Evolutionary conservation across 2,329 filamentous ascomycete species (phyloP).

Genomic region (Apiospora koreana): DNA sequence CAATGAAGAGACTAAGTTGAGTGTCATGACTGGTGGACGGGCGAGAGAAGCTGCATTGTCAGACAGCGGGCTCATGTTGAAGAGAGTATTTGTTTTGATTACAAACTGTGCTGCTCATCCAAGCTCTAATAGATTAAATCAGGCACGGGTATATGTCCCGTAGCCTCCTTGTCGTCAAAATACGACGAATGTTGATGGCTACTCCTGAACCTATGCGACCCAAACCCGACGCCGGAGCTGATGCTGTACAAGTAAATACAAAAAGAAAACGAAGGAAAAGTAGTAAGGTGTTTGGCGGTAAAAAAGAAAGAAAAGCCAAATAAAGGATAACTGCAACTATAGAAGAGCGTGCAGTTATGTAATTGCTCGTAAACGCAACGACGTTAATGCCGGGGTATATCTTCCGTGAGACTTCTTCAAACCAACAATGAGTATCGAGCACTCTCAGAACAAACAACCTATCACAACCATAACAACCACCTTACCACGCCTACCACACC

Average conservation of each 20-base stretch:
- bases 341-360: not conserved
- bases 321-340: not conserved
- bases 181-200: not conserved
- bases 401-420: not conserved
- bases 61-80: not conserved
- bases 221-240: conserved; percentile 5
- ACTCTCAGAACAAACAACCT: not conserved
- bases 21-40: not conserved
- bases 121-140: conserved; percentile 4
- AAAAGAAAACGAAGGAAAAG: not conserved
- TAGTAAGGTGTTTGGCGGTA: not conserved
- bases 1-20: no score
- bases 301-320: not conserved
- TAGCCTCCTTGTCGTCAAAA: not conserved
- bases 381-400: not conserved
- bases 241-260: not conserved
- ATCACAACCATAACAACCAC: conserved; percentile 82
- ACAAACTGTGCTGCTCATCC: conserved; percentile 4
- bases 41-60: not conserved
- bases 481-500: conserved; percentile 61
- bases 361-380: not conserved
- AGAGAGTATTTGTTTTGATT: not conserved
- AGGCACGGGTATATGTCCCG: not conserved
- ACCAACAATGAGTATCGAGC: not conserved
- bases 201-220: not conserved